Percentiles rank a stretch among this genome's conserved stretches.
These are phyloP conservation scores for Scedosporium dehoogii DNA, from an alignment of 2,329 filamentous ascomycete genomes.

Conservation along the genomic window DNA sequence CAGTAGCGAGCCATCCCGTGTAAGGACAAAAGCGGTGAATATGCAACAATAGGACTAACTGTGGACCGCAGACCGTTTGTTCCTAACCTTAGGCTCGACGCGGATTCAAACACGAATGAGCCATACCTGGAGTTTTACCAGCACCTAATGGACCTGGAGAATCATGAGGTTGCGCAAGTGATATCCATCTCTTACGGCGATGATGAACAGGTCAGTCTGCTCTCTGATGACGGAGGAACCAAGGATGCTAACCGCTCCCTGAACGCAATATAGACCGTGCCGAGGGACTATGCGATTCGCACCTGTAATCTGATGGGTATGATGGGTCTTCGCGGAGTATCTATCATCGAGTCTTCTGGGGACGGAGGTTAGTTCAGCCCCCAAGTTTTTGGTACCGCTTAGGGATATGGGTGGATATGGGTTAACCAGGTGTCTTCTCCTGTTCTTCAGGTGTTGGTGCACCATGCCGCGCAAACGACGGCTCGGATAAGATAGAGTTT, in stretches of 20 bases:
- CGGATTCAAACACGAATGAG: slow-evolving; percentile 45
- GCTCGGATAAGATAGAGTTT: slow-evolving; percentile 22
- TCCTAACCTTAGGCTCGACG: slow-evolving; percentile 14
- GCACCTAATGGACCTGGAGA: slow-evolving; percentile 37
- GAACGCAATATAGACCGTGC: slow-evolving; percentile 32
- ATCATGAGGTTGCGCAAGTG: slow-evolving; percentile 45
- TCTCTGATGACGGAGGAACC: not conserved
- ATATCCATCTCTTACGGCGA: slow-evolving; percentile 60
- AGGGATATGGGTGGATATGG: not conserved
- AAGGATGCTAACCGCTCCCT: not conserved
- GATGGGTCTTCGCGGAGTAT: slow-evolving; percentile 55
- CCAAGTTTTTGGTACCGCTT: not conserved
- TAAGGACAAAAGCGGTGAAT: not conserved
- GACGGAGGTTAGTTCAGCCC: slow-evolving; percentile 25
- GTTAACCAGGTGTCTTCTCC: not conserved
- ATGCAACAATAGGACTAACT: slow-evolving; percentile 15
- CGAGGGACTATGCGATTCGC: slow-evolving; percentile 42
- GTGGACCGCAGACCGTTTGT: slow-evolving; percentile 23
- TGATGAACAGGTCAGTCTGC: slow-evolving; percentile 38
- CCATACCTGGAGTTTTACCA: slow-evolving; percentile 58
- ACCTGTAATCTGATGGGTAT: slow-evolving; percentile 50
- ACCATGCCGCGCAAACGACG: slow-evolving; percentile 26
- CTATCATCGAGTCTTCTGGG: slow-evolving; percentile 55
- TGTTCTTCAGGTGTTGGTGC: slow-evolving; percentile 21
- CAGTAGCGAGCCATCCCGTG: not conserved